Conservation (phyloP, 768 basidiomycete genomes). For the Leccinum longicurvipes region DNA sequence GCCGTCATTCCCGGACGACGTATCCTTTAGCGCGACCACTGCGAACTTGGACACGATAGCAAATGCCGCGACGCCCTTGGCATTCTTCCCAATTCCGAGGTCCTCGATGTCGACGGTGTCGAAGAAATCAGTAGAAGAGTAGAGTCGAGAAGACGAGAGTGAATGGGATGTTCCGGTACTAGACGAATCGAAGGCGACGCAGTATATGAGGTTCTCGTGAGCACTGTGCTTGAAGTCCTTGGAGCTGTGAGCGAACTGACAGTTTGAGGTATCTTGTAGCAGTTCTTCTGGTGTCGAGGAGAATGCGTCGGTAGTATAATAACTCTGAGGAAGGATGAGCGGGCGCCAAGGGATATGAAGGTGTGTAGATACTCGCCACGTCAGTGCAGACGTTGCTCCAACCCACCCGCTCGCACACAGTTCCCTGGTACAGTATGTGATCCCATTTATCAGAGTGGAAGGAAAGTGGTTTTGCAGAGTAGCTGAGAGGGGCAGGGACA, state of each 20-base stretch:
- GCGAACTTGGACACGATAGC: constrained; percentile 93
- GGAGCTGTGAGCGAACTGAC: constrained; percentile 88
- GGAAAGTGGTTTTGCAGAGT: constrained; percentile 63
- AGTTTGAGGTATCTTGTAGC: constrained; percentile 67
- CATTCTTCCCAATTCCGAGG: constrained; percentile 80
- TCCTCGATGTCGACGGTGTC: constrained; percentile 63
- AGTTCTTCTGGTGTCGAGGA: constrained; percentile 54
- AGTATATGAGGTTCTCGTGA: constrained; percentile 75
- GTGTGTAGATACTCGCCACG: constrained; percentile 43
- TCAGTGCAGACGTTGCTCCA: constrained; percentile 67
- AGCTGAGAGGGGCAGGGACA: constrained; percentile 47
- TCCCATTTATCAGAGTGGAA: constrained; percentile 87
- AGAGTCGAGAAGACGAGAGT: constrained; percentile 65
- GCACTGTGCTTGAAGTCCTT: constrained; percentile 79
- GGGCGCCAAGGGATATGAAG: background rate
- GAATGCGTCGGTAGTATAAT: constrained; percentile 86
- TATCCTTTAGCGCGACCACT: constrained; percentile 83
- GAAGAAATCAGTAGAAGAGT: constrained; percentile 86
- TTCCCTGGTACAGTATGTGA: constrained; percentile 78
- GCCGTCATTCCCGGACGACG: constrained; percentile 48
- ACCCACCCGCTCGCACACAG: constrained; percentile 50
- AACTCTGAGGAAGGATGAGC: constrained; percentile 56
- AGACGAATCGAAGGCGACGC: constrained; percentile 78
- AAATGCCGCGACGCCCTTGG: constrained; percentile 87
- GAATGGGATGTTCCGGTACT: constrained; percentile 40